Evolutionary conservation across 305 asterid genomes (phyloP), one percentile per base, ranked within the genome.

Genomic region (Petunia hybrid): DNA sequence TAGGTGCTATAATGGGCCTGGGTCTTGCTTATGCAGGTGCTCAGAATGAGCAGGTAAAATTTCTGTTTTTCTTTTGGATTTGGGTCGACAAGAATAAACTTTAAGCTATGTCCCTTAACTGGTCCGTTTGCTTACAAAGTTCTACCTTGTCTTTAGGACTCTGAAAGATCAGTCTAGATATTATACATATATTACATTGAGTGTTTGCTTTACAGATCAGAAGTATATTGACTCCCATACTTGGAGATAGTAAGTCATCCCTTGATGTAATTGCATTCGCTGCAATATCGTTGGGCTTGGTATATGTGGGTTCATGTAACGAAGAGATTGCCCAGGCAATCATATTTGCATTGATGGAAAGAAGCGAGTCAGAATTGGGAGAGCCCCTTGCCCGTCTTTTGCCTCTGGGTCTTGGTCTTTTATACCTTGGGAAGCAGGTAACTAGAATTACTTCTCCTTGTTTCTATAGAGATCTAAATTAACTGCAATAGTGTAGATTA

Each of bases 1-100:
- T 97, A 80, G 98, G 99, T 79, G 98, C 99, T 73, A 94, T 97
- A 83, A 94, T 94, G 95, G 99, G 99, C 74, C 89, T 97, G 70
- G 99, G 97, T 68, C 95, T 97, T 86, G 96, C 99, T 80, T 94
- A 97, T 87, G 99, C 99, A 10, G 99, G 99, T 77, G 78, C 99
- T 77, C 97, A 90, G 88, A 88, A 91, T 82, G 97, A 87, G 79
- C 93, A 94, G 84, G 99, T 92, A 48, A 48, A 46, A 12, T 71
- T 48, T 31, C 43, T 48, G 48, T 48, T 45, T 71, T 71, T 71
- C 42, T 48, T 71, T 46, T 71, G 31, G 77, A n/a, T 46, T 45
- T 48, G 42, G 13, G 13, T 70, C 5, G 77, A 71, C 61, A 70
- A 38, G 62, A 46, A 48, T 46, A 48, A 0, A 71, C 62, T 48